These are phyloP conservation scores for Akanthomyces uredinophilus DNA, from an alignment of 2,329 filamentous ascomycete genomes.

Conservation along the genomic window DNA sequence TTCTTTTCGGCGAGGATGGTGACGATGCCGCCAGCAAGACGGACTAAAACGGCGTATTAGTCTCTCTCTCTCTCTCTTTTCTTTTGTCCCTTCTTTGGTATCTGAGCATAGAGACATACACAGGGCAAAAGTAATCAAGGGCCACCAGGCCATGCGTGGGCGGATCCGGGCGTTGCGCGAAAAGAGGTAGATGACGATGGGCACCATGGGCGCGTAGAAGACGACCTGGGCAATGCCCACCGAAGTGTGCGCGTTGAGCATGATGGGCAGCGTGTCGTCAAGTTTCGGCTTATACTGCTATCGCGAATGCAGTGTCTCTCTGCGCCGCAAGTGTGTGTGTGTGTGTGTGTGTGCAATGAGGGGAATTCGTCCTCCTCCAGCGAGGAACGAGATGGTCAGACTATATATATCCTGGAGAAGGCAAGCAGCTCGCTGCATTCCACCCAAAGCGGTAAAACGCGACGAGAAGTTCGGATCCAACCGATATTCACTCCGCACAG, in stretches of 20 bases:
- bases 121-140: constrained; percentile 22
- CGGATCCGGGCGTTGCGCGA: constrained; percentile 24
- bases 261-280: background rate
- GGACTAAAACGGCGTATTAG: constrained; percentile 19
- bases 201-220: constrained; percentile 24
- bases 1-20: constrained; percentile 21
- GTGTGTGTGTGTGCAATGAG: background rate
- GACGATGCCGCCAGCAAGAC: constrained; percentile 25
- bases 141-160: constrained; percentile 26
- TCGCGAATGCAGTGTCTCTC: background rate
- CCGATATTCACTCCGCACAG: no score
- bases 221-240: constrained; percentile 24
- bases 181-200: constrained; percentile 21
- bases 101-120: constrained; percentile 15
- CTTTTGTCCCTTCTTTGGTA: background rate
- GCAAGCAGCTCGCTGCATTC: background rate
- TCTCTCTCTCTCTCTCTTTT: background rate
- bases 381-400: background rate
- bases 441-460: background rate
- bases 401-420: background rate
- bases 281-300: background rate
- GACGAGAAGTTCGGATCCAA: background rate
- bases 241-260: constrained; percentile 20
- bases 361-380: no score
- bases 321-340: background rate